A percentile compares a stretch with the other conserved stretches of the same genome.
phyloP scores from a whole-genome alignment of 1,139 yeast species.

The Komagataea norvegica region DNA sequence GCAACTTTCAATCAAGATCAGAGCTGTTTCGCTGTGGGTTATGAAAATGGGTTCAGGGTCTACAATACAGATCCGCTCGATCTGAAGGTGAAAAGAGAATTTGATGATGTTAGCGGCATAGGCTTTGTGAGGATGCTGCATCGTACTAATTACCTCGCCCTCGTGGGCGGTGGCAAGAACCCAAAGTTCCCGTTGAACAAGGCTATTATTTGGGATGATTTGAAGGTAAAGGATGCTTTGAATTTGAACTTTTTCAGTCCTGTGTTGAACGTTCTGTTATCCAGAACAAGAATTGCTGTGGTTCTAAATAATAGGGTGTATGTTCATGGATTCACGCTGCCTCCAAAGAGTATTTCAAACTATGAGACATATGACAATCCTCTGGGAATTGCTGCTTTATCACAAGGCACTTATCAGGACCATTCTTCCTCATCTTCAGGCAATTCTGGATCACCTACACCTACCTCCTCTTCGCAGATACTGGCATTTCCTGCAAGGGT shows the following conservation, averaged over 20 bases:
- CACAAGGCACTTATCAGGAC: slow-evolving; percentile 30
- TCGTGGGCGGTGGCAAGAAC: slow-evolving; percentile 82
- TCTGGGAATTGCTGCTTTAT: slow-evolving; percentile 63
- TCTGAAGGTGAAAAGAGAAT: slow-evolving; percentile 63
- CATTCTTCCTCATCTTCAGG: slow-evolving; percentile 7
- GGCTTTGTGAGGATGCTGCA: slow-evolving; percentile 80
- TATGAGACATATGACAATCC: slow-evolving; percentile 72
- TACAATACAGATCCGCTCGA: slow-evolving; percentile 86
- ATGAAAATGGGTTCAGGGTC: slow-evolving; percentile 79
- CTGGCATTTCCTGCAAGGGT: slow-evolving; percentile 64
- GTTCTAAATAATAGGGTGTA: slow-evolving; percentile 63
- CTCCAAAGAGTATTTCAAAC: slow-evolving; percentile 64
- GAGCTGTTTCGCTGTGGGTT: slow-evolving; percentile 83
- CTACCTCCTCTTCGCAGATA: slow-evolving; percentile 34
- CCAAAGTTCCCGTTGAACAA: slow-evolving; percentile 78
- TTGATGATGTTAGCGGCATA: slow-evolving; percentile 48
- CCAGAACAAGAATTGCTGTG: slow-evolving; percentile 71
- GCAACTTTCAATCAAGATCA: slow-evolving; percentile 84
- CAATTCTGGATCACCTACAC: slow-evolving; percentile 2
- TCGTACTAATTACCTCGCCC: slow-evolving; percentile 81
- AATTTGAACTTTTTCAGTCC: slow-evolving; percentile 72
- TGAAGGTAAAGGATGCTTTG: slow-evolving; percentile 71
- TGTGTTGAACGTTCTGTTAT: slow-evolving; percentile 65
- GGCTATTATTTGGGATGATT: slow-evolving; percentile 85
- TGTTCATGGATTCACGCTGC: slow-evolving; percentile 76